phyloP scores from a whole-genome alignment of 1,139 yeast genomes.

The Yamadazyma songkhlaensis region DNA sequence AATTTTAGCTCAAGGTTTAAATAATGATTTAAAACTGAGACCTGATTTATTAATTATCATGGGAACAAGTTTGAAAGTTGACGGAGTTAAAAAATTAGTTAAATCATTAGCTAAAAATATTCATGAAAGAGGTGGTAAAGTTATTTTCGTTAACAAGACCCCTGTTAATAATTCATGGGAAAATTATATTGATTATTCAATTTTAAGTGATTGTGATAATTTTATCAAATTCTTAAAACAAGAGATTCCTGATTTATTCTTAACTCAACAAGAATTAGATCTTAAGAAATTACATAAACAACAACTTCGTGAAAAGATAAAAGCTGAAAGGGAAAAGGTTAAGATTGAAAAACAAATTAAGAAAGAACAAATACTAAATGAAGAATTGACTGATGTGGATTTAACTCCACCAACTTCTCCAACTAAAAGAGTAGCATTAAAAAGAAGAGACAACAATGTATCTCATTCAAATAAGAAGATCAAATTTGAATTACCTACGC shows the following conservation, averaged over 20 bases:
- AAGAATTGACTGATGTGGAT: constrained; percentile 3
- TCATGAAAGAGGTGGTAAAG: constrained; percentile 60
- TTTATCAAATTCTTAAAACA: constrained; percentile 59
- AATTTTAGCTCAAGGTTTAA: constrained; percentile 56
- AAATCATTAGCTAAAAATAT: constrained; percentile 54
- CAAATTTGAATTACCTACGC: constrained; percentile 20
- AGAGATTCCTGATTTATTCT: constrained; percentile 58
- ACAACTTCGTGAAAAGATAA: constrained; percentile 11
- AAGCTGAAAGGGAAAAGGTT: constrained; percentile 6
- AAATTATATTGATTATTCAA: constrained; percentile 64
- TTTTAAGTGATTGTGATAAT: constrained; percentile 76
- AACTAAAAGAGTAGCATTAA: constrained; percentile 13
- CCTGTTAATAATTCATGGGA: constrained; percentile 54
- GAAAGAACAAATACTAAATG: constrained; percentile 1
- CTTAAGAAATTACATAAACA: constrained; percentile 32
- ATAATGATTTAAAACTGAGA: constrained; percentile 49
- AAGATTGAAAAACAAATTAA: constrained; percentile 4
- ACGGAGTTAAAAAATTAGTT: constrained; percentile 70
- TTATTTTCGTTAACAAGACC: constrained; percentile 60
- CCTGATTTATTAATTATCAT: constrained; percentile 69
- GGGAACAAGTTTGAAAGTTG: constrained; percentile 76
- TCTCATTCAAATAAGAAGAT: constrained; percentile 7
- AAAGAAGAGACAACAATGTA: constrained; percentile 14
- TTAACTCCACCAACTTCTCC: constrained; percentile 25
- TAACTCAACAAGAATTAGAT: constrained; percentile 51